Evolutionary conservation across 2,329 filamentous ascomycete species (phyloP), one percentile per base, ranked within the genome.

Genomic region (Balansia obtecta): DNA sequence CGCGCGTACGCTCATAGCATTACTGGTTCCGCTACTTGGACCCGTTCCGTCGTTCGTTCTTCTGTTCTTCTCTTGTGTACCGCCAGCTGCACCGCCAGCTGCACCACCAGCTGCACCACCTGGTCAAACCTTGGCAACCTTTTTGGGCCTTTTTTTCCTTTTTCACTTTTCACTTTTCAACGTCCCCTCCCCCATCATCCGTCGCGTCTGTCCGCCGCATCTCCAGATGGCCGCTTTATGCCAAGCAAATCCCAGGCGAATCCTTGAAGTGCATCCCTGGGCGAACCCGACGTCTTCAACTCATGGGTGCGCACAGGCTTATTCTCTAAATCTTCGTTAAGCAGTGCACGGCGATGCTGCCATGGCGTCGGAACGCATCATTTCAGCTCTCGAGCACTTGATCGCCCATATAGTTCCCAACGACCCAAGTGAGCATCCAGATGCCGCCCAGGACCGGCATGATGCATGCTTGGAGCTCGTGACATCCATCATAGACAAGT

Each of bases 331-430:
- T n/a, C n/a, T n/a, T n/a, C n/a, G n/a, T n/a, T n/a, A n/a, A n/a
- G n/a, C n/a, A 16, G 53, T 52, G 67, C 65, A 60, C 48, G 40
- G 73, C 65, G 57, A 76, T 75, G 72, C 72, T 64, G 67, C 68
- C 63, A 79, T 80, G 74, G 72, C 76, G 59, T 73, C 76, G 59
- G 74, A 79, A 61, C 86, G 87, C 71, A 79, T 94, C 68, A 80
- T 84, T 64, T 82, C 82, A 65, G 88, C 86, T 64, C 82, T 94
- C 64, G 80, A 86, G 64, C 83, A 85, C 67, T 76, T 95, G 63
- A 82, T 94, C 63, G 74, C 82, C 59, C 83, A 85, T 62, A 72
- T 91, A 52, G 73, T 93, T 50, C 85, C 86, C 50, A 71, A 75
- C 46, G 75, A 82, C 55, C 74, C 79, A 40, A 71, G 78, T 55